These are phyloP conservation scores for Paraphaeosphaeria minitans DNA, from an alignment of 2,329 filamentous ascomycete genomes.

Conservation along the genomic window DNA sequence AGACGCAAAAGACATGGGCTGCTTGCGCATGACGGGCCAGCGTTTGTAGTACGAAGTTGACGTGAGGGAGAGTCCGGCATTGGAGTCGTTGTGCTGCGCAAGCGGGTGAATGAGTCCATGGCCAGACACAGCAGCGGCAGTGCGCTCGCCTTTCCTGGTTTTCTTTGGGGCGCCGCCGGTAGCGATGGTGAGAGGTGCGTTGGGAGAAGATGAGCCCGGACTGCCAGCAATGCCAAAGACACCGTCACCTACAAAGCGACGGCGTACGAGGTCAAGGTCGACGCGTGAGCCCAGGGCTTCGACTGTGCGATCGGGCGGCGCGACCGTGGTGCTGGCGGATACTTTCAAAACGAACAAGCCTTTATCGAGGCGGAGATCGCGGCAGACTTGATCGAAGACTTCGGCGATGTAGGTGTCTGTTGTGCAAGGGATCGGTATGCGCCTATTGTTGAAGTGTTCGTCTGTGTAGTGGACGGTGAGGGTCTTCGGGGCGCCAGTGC, in stretches of 20 bases:
- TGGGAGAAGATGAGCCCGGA: conserved; percentile 72
- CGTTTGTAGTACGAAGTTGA: conserved; percentile 64
- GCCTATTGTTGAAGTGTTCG: conserved; percentile 69
- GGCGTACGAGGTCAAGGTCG: conserved; percentile 75
- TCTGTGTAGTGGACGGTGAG: conserved; percentile 75
- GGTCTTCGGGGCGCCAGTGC: conserved; percentile 72
- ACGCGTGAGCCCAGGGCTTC: conserved; percentile 76
- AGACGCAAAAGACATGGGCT: conserved; percentile 79
- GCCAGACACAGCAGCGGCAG: conserved; percentile 55
- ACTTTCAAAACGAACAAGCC: conserved; percentile 79
- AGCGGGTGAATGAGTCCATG: conserved; percentile 63
- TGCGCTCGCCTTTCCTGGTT: conserved; percentile 61
- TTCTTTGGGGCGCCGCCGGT: conserved; percentile 56
- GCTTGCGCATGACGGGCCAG: conserved; percentile 81
- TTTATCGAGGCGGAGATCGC: conserved; percentile 78
- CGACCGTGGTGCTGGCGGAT: conserved; percentile 73
- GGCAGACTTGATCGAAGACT: conserved; percentile 77
- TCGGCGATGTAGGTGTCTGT: conserved; percentile 84
- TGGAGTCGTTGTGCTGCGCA: conserved; percentile 63
- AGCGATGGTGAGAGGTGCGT: conserved; percentile 64
- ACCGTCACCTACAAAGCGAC: conserved; percentile 76
- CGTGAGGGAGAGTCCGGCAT: conserved; percentile 47
- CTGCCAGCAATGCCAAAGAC: conserved; percentile 71
- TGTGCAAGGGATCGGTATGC: conserved; percentile 75
- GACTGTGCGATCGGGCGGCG: conserved; percentile 77